phyloP scores from a whole-genome alignment of 2,329 filamentous ascomycete genomes.

The Fusarium pseudograminearum region DNA sequence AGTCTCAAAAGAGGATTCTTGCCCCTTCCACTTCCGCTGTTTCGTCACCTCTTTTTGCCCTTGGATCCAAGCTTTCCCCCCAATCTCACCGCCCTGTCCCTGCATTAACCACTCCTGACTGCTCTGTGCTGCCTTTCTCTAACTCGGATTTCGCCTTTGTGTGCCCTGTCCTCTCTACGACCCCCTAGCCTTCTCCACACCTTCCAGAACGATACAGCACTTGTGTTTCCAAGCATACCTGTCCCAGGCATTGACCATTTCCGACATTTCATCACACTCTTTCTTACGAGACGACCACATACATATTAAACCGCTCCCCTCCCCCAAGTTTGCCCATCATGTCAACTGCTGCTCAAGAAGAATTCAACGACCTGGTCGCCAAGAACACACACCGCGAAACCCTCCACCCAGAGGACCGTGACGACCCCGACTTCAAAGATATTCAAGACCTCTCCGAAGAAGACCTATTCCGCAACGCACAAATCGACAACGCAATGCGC shows the following conservation, averaged over 20 bases:
- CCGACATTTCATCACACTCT: conserved; percentile 29
- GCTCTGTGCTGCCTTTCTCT: conserved; percentile 20
- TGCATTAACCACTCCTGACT: conserved; percentile 26
- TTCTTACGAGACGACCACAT: conserved; percentile 25
- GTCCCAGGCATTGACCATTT: conserved; percentile 40
- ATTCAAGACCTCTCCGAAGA: conserved; percentile 69
- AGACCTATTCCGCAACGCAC: conserved; percentile 63
- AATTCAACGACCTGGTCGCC: conserved; percentile 72
- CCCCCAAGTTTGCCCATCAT: conserved; percentile 56
- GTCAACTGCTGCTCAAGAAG: conserved; percentile 73
- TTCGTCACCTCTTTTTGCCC: conserved; percentile 33
- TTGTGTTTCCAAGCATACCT: conserved; percentile 38
- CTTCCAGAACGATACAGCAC: conserved; percentile 51
- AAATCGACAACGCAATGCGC: conserved; percentile 74
- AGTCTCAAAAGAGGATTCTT: conserved; percentile 37
- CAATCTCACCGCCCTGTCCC: conserved; percentile 42
- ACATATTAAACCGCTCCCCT: conserved; percentile 45
- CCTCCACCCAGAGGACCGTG: conserved; percentile 70
- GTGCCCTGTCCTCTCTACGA: conserved; percentile 39
- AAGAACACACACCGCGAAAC: conserved; percentile 63
- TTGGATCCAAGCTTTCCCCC: conserved; percentile 43
- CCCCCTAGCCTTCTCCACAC: conserved; percentile 47
- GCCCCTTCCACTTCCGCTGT: conserved; percentile 32
- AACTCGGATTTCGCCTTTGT: conserved; percentile 45
- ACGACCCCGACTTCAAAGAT: conserved; percentile 60